Evolutionary conservation across 257 asterid genomes (phyloP), one percentile per base, ranked within the genome.

Genomic region (Ilex asprella): DNA sequence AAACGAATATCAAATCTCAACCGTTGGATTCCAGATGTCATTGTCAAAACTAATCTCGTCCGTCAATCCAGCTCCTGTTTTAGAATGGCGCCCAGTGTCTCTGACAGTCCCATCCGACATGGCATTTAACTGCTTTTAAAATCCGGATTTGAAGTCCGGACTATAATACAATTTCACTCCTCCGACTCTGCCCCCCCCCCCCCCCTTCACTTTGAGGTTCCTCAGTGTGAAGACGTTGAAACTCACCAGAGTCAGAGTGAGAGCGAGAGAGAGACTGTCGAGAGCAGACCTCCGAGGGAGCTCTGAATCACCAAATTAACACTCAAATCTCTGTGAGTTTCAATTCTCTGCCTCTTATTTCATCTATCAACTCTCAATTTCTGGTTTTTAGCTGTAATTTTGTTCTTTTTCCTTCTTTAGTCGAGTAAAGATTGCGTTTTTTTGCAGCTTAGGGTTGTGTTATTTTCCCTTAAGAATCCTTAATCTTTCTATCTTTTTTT

Each of bases 141-240:
- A 78, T 87, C 89, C 91, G 88, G 79, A 66, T 76, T 78, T 87
- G 82, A 76, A 77, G 83, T 90, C 97, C 97, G 97, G 73, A 7
- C 10, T 68, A 76, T 70, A 80, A 78, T 72, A 39, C 2, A 46
- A 46, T 59, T 8, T 67, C 55, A 43, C 67, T 52, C 80, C 64
- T 13, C 31, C 60, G 72, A n/a, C 3, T 54, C 52, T 16, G 56
- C 32, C 71, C 16, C 30, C 52, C 54, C 52, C n/a, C 54, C 32
- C 71, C 16, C 30, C 52, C 54, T 52, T 15, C 54, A 52, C 32
- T 57, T 21, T 62, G 41, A 39, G 39, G 67, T 16, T 44, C 41
- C 49, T 59, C 57, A 67, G 72, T 59, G 80, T 46, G 64, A 70
- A 67, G 68, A 27, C 64, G 75, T 60, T 55, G 68, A 76, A 70